Evolutionary conservation across 345 rosid genomes (phyloP).

Genomic region (Acer campestre): DNA sequence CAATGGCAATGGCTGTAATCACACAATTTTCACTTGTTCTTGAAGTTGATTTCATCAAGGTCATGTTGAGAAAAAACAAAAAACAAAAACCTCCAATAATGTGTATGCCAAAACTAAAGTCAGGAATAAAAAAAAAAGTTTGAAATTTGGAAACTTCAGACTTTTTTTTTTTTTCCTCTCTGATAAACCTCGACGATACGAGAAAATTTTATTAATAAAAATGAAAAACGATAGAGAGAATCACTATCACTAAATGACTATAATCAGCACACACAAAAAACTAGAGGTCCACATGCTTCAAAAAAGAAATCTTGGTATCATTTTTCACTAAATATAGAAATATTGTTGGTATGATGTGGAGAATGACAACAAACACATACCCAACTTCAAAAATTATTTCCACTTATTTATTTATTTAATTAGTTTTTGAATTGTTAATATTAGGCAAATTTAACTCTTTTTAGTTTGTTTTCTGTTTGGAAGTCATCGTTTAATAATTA

Average conservation of each 20-base stretch:
- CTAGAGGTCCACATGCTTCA: not conserved
- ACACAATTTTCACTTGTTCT: not conserved
- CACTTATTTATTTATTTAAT: not conserved
- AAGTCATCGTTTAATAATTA: not conserved
- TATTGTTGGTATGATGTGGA: too few relatives aligned
- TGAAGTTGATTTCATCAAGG: not conserved
- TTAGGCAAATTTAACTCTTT: not conserved
- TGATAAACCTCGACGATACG: too few relatives aligned
- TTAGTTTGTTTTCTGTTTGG: not conserved
- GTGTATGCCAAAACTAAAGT: too few relatives aligned
- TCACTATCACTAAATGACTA: too few relatives aligned
- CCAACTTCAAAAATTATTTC: not conserved
- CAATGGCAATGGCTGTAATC: slow-evolving; percentile 50
- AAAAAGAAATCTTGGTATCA: not conserved
- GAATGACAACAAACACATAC: not conserved
- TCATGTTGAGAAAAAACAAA: not conserved
- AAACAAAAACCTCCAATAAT: too few relatives aligned
- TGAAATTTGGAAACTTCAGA: too few relatives aligned
- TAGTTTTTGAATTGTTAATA: not conserved
- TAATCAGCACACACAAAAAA: not conserved
- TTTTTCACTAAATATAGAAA: not conserved
- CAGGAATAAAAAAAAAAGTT: too few relatives aligned
- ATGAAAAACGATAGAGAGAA: not conserved
- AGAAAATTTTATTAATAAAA: too few relatives aligned
- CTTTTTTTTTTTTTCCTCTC: too few relatives aligned